Percentiles rank a stretch among this genome's conserved stretches.
Evolutionary conservation across 192 early-diverging fungal genomes (phyloP).

Genomic region (Fimicolochytrium jonesii): DNA sequence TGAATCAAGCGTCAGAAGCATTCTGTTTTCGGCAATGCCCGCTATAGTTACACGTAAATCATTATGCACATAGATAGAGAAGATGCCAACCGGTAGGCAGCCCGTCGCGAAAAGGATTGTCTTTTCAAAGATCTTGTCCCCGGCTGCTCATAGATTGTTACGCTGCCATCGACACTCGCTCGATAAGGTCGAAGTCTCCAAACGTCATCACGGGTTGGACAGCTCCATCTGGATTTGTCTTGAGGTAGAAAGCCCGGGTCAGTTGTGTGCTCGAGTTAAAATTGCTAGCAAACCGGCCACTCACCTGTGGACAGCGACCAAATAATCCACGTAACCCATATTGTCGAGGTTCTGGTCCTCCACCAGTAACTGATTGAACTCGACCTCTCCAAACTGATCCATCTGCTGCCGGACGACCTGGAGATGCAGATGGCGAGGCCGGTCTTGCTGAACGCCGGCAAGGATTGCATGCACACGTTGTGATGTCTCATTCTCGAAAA

Average conservation of each 20-base stretch:
- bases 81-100: too few species aligned
- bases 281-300: not conserved
- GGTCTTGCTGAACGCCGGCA: constrained; percentile 56
- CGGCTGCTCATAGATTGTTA: too few species aligned
- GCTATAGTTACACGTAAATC: too few species aligned
- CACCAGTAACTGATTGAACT: constrained; percentile 69
- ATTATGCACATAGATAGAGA: too few species aligned
- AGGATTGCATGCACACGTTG: constrained; percentile 63
- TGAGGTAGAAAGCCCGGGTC: not conserved
- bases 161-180: too few species aligned
- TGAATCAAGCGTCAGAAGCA: too few species aligned
- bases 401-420: constrained; percentile 80
- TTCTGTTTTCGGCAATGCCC: too few species aligned
- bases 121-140: too few species aligned
- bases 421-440: constrained; percentile 61
- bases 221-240: constrained; percentile 40
- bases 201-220: constrained; percentile 1
- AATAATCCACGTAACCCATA: constrained; percentile 90
- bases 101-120: too few species aligned
- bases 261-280: not conserved
- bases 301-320: constrained; percentile 79
- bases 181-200: too few species aligned
- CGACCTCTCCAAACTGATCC: constrained; percentile 71
- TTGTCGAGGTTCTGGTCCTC: constrained; percentile 89
- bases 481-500: constrained; percentile 58